These are phyloP conservation scores for Fraxinus velutina DNA, from an alignment of 305 asterid species.

Conservation along the genomic window DNA sequence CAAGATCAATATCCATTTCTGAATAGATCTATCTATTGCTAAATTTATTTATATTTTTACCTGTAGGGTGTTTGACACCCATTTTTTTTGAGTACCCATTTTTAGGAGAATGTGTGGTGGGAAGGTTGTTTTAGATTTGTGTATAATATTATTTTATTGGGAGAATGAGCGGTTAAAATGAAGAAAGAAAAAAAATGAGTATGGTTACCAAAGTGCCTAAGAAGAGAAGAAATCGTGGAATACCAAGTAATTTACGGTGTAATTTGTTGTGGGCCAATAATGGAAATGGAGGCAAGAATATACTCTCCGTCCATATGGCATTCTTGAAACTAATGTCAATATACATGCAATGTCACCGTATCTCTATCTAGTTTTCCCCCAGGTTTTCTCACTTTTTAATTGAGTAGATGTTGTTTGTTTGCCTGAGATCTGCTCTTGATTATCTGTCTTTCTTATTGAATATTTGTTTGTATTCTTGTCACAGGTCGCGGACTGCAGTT, in stretches of 20 bases:
- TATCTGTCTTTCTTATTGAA: not conserved
- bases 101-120: too few species aligned
- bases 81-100: too few species aligned
- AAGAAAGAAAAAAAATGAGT: too few species aligned
- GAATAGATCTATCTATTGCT: not conserved
- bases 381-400: not conserved
- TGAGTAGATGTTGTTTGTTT: not conserved
- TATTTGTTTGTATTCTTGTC: slow-evolving; percentile 26
- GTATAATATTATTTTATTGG: too few species aligned
- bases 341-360: not conserved
- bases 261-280: not conserved
- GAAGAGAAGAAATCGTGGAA: not conserved
- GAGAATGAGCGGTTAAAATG: too few species aligned
- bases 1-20: not conserved
- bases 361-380: not conserved
- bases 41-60: not conserved
- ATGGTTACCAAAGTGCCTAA: not conserved
- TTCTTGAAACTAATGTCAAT: not conserved
- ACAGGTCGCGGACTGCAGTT: slow-evolving; percentile 87
- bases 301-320: not conserved
- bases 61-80: too few species aligned
- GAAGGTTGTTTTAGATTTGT: too few species aligned
- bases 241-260: not conserved
- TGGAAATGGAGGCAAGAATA: not conserved
- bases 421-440: not conserved